Base-by-base conservation (phyloP, 2,329 filamentous ascomycete species). In the Amphichorda felina region DNA sequence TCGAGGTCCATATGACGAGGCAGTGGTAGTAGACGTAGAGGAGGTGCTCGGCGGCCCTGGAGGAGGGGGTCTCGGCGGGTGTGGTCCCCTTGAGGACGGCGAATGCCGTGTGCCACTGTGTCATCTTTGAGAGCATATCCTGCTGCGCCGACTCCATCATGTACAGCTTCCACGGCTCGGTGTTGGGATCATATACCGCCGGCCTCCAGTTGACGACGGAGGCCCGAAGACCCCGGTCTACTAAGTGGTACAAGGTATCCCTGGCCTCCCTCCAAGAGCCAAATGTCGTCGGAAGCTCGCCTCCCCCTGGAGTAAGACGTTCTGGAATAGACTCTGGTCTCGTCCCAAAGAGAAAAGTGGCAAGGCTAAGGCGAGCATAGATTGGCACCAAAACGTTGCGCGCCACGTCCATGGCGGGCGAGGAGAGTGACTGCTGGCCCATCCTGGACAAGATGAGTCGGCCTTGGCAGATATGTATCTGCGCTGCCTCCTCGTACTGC, bases 401-500 rank as follows among this genome's bases (percentile, higher is more conserved):
- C 38, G 64, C 54, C 34, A 60, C 47, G 8, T 57, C 54, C 38
- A 62, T 49, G 4, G 56, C 50, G 0, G 53, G 44, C 3, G 50
- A 50, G 2, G 42, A 41, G 1, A 45, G 24, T 21, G 21, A 10
- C 21, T 24, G 10, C 21, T 30, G 17, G 13, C 13, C 33, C 6
- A 65, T 45, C 8, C 53, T 50, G 2, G 49, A 51, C 4, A 66
- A 51, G 3, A 66, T 59, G 30, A 60, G 54, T 4, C 62, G 47
- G 7, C 62, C 63, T 40, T 66, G 61, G 13, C 53, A 50, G 13
- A 66, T 60, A 33, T 66, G 63, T 38, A 64, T 50, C 32, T 64
- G 55, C 0, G 68, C 64, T 8, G 60, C 59, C 5, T 50, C 47
- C 30, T 64, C 61, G 38, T 72, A 63, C 26, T 66, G 63, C 24